phyloP scores from a whole-genome alignment of 106 monocot genomes.

The Allium cepa region DNA sequence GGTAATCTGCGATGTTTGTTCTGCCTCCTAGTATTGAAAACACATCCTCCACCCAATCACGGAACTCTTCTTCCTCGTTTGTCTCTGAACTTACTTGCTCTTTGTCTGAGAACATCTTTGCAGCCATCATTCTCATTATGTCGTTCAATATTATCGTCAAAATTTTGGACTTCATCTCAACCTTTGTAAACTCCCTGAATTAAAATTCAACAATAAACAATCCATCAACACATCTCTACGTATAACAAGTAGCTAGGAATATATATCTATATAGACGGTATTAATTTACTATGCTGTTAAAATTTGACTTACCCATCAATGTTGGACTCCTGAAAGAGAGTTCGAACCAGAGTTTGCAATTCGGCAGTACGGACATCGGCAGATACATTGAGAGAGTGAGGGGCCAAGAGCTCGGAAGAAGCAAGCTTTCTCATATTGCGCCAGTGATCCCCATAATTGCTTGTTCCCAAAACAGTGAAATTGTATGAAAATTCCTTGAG shows the following conservation, averaged over 20 bases:
- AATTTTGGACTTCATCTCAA: constrained; percentile 33
- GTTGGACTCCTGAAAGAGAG: too few relatives aligned
- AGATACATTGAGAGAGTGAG: constrained; percentile 22
- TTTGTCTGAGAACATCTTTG: too few relatives aligned
- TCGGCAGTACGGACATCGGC: constrained; percentile 12
- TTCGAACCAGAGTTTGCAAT: neutral
- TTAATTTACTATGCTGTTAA: too few relatives aligned
- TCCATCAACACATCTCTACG: too few relatives aligned
- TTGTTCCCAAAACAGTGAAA: constrained; percentile 22
- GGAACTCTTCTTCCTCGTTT: constrained; percentile 1
- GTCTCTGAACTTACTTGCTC: too few relatives aligned
- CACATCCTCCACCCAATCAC: constrained; percentile 36
- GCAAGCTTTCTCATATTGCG: constrained; percentile 49
- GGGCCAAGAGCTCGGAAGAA: constrained; percentile 34
- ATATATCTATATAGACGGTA: too few relatives aligned
- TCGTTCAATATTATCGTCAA: constrained; percentile 28
- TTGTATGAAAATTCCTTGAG: constrained; percentile 19
- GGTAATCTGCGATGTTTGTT: constrained; percentile 14
- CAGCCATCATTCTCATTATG: constrained; percentile 28
- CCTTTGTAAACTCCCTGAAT: neutral
- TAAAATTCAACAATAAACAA: too few relatives aligned
- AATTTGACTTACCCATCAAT: too few relatives aligned
- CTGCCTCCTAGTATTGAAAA: constrained; percentile 14
- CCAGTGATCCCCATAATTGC: constrained; percentile 48
- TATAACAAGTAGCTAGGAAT: too few relatives aligned